These are phyloP conservation scores for Akanthomyces dipterigenus DNA, from an alignment of 2,329 filamentous ascomycete genomes.

Conservation along the genomic window DNA sequence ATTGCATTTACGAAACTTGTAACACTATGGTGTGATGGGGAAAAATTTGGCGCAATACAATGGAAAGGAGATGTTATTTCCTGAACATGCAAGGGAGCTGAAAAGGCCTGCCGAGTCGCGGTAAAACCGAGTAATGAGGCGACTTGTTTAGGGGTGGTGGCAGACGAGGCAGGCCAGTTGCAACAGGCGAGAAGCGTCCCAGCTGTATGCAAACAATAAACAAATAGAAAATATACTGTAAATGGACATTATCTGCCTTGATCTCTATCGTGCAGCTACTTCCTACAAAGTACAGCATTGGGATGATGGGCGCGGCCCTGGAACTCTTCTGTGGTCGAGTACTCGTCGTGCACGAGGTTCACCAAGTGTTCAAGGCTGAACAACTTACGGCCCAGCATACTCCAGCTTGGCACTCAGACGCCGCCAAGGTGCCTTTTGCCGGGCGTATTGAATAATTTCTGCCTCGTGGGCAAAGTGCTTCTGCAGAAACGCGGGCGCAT, in stretches of 20 bases:
- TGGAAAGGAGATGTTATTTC: slow-evolving; percentile 4
- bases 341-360: slow-evolving; percentile 9
- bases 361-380: slow-evolving; percentile 4
- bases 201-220: slow-evolving; percentile 12
- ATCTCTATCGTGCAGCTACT: neutral
- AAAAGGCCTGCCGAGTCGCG: neutral
- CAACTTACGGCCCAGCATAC: neutral
- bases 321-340: slow-evolving; percentile 11
- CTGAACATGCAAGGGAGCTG: slow-evolving; percentile 4
- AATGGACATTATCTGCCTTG: neutral
- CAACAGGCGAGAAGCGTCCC: slow-evolving; percentile 5
- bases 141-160: slow-evolving; percentile 2
- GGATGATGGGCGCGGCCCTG: slow-evolving; percentile 13
- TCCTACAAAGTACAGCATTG: slow-evolving; percentile 6
- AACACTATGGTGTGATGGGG: slow-evolving; percentile 12
- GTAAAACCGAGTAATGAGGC: slow-evolving; percentile 3
- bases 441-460: slow-evolving; percentile 13
- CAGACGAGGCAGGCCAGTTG: neutral
- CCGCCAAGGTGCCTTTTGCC: slow-evolving; percentile 13
- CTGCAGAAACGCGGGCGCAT: slow-evolving; percentile 2
- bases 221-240: slow-evolving; percentile 10
- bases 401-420: slow-evolving; percentile 11
- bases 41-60: slow-evolving; percentile 13
- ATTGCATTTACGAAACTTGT: slow-evolving; percentile 12
- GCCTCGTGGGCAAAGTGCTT: slow-evolving; percentile 9